Percentiles rank a stretch among this genome's conserved stretches.
Evolutionary conservation across 164 flowering plant genomes (phyloP).

Genomic region (Umbellularia californica): DNA sequence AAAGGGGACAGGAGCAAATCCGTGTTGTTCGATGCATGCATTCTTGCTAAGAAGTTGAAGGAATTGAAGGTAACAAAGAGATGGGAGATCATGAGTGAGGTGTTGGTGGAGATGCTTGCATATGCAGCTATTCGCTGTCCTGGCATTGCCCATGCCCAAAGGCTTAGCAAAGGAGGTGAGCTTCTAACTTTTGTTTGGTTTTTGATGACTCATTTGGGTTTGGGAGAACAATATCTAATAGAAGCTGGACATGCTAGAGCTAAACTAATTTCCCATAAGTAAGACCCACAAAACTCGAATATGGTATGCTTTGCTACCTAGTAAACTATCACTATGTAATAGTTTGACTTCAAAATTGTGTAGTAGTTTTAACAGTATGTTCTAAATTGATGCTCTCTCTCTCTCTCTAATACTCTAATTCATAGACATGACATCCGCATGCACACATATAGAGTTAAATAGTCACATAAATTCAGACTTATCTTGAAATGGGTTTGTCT

Average conservation of each 20-base stretch:
- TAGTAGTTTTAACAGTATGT: no score
- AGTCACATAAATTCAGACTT: no score
- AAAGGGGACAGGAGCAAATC: constrained; percentile 23
- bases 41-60: constrained; percentile 9
- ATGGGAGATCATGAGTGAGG: constrained; percentile 11
- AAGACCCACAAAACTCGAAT: no score
- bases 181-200: constrained; percentile 15
- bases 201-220: constrained; percentile 12
- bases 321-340: no score
- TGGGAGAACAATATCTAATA: constrained; percentile 6
- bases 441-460: no score
- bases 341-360: no score
- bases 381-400: no score
- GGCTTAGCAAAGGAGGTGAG: constrained; percentile 13
- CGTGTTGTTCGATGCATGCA: constrained; percentile 19
- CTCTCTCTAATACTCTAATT: no score
- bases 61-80: not conserved
- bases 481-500: no score
- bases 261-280: constrained; percentile 9
- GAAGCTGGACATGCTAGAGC: constrained; percentile 7
- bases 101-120: constrained; percentile 12
- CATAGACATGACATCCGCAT: no score
- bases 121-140: constrained; percentile 11
- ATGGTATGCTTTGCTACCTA: no score
- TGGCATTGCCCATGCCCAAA: constrained; percentile 11